Base-by-base conservation (phyloP, 2,329 filamentous ascomycete species). In the Venturia nashicola region DNA sequence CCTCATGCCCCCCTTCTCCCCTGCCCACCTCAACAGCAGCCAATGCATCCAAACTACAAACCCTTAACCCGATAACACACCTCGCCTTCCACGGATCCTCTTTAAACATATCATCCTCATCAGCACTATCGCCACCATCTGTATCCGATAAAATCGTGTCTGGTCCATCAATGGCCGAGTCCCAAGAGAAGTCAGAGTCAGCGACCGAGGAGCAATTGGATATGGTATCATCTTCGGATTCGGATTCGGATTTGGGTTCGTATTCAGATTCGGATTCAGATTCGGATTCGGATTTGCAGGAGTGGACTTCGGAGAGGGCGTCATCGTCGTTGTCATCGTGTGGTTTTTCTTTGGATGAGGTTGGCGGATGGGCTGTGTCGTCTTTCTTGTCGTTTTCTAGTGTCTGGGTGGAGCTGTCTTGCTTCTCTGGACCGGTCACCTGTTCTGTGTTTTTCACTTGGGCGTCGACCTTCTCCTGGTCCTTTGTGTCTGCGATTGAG, bases 11-110 rank as follows among this genome's bases (percentile, higher is more conserved):
- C 11, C 44, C 23, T 18, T 43, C 51, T 12, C 57, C 62, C 39
- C 73, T 71, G n/a, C 78, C 69, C 18, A 79, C 76, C 65, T 77
- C 72, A 34, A 80, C 68, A 14, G 69, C 73, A 46, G 78, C 70
- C 48, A 71, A 71, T 9, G 73, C 68, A 65, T 78, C 76, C 64
- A 77, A 74, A 4, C 74, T 76, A 65, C 78, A 80, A 1, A 80
- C 76, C 1, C 76, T 70, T 59, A 80, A 67, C 0, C 78, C 78
- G 16, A 79, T 75, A 3, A 80, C 77, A 66, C 77, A 80, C 1
- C 78, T 75, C 0, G 78, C 78, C 66, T 80, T 79, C 78, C 78
- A 80, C 3, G 76, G 77, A 48, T 70, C 68, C 32, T 66, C 61
- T 39, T 64, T 66, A 27, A 68, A 68, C 43, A 68, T 65, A n/a